Conservation (phyloP, 768 basidiomycete species). For the Cubamyces sp. region DNA sequence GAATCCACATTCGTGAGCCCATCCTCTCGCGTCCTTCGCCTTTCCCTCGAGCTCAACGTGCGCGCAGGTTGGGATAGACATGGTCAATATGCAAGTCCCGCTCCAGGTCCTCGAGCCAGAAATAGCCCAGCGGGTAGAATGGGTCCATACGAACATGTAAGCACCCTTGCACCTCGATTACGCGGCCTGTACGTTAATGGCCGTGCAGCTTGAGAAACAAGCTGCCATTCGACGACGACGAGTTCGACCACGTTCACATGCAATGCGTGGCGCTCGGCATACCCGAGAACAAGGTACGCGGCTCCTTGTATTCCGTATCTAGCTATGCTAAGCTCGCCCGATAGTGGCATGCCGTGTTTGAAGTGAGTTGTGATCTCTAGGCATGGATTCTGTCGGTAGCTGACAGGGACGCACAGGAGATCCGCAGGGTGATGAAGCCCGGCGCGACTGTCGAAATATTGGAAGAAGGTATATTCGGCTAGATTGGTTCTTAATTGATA, state of each 20-base stretch:
- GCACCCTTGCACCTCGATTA: constrained; percentile 26
- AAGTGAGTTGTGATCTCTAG: constrained; percentile 44
- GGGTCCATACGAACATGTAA: constrained; percentile 82
- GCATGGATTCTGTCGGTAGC: not conserved
- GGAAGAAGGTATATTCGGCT: constrained; percentile 62
- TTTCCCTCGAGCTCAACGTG: not conserved
- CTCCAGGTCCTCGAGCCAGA: constrained; percentile 52
- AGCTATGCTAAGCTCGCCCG: constrained; percentile 7
- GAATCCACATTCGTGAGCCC: constrained; percentile 62
- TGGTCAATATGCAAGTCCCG: constrained; percentile 75
- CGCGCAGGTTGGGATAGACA: constrained; percentile 73
- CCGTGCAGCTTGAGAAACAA: constrained; percentile 65
- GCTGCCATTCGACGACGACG: constrained; percentile 81
- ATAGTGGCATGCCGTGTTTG: constrained; percentile 71
- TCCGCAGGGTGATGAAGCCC: constrained; percentile 68
- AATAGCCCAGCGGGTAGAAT: constrained; percentile 62
- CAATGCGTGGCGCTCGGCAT: constrained; percentile 45
- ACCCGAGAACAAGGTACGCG: constrained; percentile 70
- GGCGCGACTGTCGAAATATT: constrained; percentile 73
- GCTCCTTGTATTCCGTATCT: not conserved
- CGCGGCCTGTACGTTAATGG: not conserved
- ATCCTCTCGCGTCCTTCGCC: not conserved
- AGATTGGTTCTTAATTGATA: not conserved
- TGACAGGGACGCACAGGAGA: constrained; percentile 52
- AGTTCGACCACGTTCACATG: constrained; percentile 83